Percentiles rank a stretch among this genome's conserved stretches.
phyloP scores from a whole-genome alignment of 2,329 filamentous ascomycete species.

The Lecanicillium sp. region DNA sequence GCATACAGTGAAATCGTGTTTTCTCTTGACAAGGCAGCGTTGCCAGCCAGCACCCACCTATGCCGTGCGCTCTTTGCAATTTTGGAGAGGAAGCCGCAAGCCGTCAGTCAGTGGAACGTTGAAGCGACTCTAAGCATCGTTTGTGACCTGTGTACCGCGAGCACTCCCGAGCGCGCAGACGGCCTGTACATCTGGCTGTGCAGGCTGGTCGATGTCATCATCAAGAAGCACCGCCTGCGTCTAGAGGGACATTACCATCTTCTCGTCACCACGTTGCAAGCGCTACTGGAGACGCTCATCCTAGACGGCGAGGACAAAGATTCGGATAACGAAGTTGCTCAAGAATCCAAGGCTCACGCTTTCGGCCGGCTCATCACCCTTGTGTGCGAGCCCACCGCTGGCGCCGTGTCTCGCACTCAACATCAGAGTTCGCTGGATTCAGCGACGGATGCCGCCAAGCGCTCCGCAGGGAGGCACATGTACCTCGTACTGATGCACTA shows the following conservation, averaged over 20 bases:
- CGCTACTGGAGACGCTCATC: conserved; percentile 48
- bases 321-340: conserved; percentile 21
- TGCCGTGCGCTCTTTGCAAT: conserved; percentile 36
- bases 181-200: conserved; percentile 40
- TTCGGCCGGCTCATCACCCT: conserved; percentile 51
- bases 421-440: conserved; percentile 44
- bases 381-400: conserved; percentile 51
- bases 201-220: conserved; percentile 46
- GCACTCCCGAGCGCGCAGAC: conserved; percentile 18
- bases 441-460: conserved; percentile 52
- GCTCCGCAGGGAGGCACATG: conserved; percentile 55
- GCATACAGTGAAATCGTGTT: conserved; percentile 33
- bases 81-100: conserved; percentile 40
- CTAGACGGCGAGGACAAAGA: conserved; percentile 9
- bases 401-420: conserved; percentile 42
- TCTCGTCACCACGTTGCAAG: conserved; percentile 44
- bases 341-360: conserved; percentile 38
- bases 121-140: conserved; percentile 44
- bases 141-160: conserved; percentile 23
- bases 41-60: conserved; percentile 27
- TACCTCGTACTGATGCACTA: conserved; percentile 52
- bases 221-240: conserved; percentile 53
- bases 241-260: conserved; percentile 56
- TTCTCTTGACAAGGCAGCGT: conserved; percentile 19
- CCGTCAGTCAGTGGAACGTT: conserved; percentile 52